Evolutionary conservation across 306 rosid species (phyloP), one percentile per base, ranked within the genome.

Genomic region (Vigna trinervia): DNA sequence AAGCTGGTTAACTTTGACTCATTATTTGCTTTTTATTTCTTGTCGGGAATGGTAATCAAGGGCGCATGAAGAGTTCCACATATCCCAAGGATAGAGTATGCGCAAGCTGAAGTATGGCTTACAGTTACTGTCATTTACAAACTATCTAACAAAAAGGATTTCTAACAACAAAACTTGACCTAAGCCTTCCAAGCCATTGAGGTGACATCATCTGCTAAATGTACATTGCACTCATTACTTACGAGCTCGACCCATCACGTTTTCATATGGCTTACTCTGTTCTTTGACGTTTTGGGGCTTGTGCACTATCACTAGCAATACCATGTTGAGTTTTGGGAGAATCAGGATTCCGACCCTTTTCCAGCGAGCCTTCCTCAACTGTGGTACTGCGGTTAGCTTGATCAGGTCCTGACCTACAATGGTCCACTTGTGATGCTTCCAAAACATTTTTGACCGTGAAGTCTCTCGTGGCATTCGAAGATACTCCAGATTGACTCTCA

Each of bases 231-330:
- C 70, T 46, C 69, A 68, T 26, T 52, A 51, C 64, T 60, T 58
- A 50, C 1, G 56, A 54, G 67, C 80, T 83, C 81, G 57, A 62
- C 78, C 80, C 74, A 78, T 59, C 64, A 45, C 81, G 80, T 32
- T 58, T 78, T 75, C 76, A 50, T 50, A 53, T 34, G 38, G 66
- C 72, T 68, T 79, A 85, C 79, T 89, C 88, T 30, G 81, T 80
- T 79, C 85, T 85, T 38, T 75, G 87, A 75, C 91, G 97, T 86
- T 88, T 92, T 20, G 79, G 30, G 56, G 86, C 76, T 66, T 67
- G 87, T 36, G 76, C 76, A 60, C 58, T 39, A 57, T 87, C 85
- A 65, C 66, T 53, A 15, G 34, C 66, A 65, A 46, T 46, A 14
- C 28, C 74, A 78, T 78, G 84, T 20, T 84, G 69, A n/a, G n/a